A percentile compares a stretch with the other conserved stretches of the same genome.
Conservation (phyloP, 2,329 filamentous ascomycete genomes). For the Ascocoryne sarcoides region DNA sequence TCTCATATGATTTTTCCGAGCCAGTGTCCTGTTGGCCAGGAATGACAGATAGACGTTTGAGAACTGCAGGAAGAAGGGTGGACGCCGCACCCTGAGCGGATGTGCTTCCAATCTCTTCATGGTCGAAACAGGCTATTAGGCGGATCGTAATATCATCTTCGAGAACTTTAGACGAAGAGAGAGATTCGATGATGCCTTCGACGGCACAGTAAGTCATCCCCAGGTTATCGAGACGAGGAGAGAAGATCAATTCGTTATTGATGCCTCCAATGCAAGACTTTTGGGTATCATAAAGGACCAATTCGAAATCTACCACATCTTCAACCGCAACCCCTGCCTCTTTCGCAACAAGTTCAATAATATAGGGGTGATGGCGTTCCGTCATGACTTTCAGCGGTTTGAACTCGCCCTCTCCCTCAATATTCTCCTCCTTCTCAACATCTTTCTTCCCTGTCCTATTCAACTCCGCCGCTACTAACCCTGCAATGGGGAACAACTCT, state of each 20-base stretch:
- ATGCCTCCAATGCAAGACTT: conserved; percentile 82
- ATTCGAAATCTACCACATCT: conserved; percentile 85
- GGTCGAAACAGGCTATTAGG: conserved; percentile 90
- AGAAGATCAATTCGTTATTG: conserved; percentile 92
- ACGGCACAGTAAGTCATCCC: conserved; percentile 94
- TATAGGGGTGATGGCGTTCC: conserved; percentile 79
- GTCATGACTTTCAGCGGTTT: conserved; percentile 67
- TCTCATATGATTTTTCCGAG: conserved; percentile 58
- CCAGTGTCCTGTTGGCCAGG: conserved; percentile 41
- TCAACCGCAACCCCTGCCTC: conserved; percentile 62
- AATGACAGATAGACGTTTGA: conserved; percentile 77
- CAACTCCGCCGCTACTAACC: conserved; percentile 77
- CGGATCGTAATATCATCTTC: conserved; percentile 75
- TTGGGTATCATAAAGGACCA: conserved; percentile 95
- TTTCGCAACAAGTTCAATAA: conserved; percentile 76
- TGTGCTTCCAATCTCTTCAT: conserved; percentile 91
- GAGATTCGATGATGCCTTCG: conserved; percentile 73
- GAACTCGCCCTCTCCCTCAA: conserved; percentile 44
- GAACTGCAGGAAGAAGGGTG: conserved; percentile 78
- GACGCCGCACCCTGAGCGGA: conserved; percentile 92
- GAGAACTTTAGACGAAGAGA: conserved; percentile 54
- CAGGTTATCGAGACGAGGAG: conserved; percentile 88
- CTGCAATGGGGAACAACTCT: conserved; percentile 88
- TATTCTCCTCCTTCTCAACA: conserved; percentile 31
- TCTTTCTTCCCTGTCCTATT: conserved; percentile 58